These are phyloP conservation scores for Paspalum vaginatum DNA, from an alignment of 176 grass and related monocot genomes.

Conservation along the genomic window DNA sequence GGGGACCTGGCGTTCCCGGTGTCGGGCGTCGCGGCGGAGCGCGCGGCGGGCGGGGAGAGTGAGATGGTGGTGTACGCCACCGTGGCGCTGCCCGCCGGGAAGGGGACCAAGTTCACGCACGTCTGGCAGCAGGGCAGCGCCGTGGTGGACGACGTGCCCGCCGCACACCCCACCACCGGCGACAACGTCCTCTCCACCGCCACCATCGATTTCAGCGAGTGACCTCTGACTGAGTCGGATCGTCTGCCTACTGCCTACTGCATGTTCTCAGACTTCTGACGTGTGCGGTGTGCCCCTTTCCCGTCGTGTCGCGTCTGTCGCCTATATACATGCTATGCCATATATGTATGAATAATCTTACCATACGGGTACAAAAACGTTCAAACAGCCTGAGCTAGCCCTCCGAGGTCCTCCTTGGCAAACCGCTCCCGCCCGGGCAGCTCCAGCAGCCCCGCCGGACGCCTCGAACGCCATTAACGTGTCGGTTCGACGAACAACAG, in stretches of 20 bases:
- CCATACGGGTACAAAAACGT: no score
- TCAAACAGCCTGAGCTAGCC: no score
- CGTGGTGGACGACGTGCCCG: constrained; percentile 64
- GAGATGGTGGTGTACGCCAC: constrained; percentile 89
- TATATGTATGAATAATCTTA: not conserved
- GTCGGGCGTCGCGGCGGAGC: constrained; percentile 56
- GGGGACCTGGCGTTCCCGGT: constrained; percentile 46
- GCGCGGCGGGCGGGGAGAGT: constrained; percentile 3
- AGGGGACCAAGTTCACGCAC: constrained; percentile 72
- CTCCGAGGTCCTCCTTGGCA: no score
- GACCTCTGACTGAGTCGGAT: not conserved
- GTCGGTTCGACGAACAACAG: no score
- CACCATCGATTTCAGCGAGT: constrained; percentile 65
- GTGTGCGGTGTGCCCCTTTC: not conserved
- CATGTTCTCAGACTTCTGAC: no score
- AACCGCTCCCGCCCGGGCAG: no score
- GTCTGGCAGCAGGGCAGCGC: constrained; percentile 80
- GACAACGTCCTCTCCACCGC: constrained; percentile 73
- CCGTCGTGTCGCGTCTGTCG: not conserved
- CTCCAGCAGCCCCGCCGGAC: no score
- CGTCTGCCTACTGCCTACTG: not conserved
- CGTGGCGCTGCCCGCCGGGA: constrained; percentile 42
- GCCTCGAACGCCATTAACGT: no score
- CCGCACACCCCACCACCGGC: constrained; percentile 63
- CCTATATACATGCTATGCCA: not conserved